Conservation (phyloP, 805 yeast genomes). For the Candida rishiriensis region DNA sequence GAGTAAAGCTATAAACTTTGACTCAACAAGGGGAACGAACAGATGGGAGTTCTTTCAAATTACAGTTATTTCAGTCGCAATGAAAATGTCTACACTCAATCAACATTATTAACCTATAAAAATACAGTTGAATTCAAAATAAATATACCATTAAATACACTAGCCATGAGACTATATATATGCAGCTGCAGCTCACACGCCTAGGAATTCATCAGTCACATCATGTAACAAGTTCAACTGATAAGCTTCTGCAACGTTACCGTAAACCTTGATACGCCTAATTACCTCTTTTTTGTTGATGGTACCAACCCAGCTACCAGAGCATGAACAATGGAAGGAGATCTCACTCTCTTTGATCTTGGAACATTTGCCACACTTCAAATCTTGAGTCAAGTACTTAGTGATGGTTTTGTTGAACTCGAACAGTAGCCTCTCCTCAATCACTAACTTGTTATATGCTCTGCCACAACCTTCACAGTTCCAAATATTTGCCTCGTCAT, state of each 20-base stretch:
- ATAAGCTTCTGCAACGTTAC: constrained; percentile 55
- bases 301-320: constrained; percentile 78
- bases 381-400: constrained; percentile 73
- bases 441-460: constrained; percentile 56
- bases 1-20: background rate
- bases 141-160: background rate
- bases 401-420: constrained; percentile 53
- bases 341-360: constrained; percentile 62
- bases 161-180: background rate
- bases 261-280: constrained; percentile 43
- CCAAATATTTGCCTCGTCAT: constrained; percentile 50
- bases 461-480: constrained; percentile 63
- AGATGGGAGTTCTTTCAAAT: no score
- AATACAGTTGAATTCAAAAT: background rate
- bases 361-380: constrained; percentile 74
- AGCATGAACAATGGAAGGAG: constrained; percentile 76
- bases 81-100: no score
- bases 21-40: no score
- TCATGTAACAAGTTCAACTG: constrained; percentile 53
- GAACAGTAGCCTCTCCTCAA: constrained; percentile 77
- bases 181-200: background rate
- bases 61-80: no score
- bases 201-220: constrained; percentile 22
- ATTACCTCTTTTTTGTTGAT: constrained; percentile 41
- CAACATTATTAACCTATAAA: background rate